These are phyloP conservation scores for Annulohypoxylon stygium DNA, from an alignment of 495 filamentous ascomycete genomes.

Conservation along the genomic window DNA sequence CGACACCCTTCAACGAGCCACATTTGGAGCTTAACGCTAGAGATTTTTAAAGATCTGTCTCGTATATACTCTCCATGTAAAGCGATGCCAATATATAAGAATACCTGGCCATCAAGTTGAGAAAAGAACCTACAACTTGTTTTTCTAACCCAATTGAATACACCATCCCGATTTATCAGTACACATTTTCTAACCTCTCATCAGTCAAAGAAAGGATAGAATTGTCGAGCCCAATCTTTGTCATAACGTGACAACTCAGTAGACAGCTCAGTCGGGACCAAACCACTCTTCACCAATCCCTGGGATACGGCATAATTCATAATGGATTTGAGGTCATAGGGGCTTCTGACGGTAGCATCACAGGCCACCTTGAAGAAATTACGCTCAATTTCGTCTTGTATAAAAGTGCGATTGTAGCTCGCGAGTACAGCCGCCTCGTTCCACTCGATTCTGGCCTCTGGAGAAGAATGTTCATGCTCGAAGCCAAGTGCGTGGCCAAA, in stretches of 20 bases:
- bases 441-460: background rate
- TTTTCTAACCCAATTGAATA: too few relatives aligned
- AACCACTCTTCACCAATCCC: background rate
- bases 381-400: background rate
- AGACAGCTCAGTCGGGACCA: background rate
- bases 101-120: background rate
- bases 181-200: background rate
- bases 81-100: background rate
- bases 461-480: slow-evolving; percentile 5
- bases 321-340: background rate
- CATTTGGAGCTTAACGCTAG: too few relatives aligned
- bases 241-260: background rate
- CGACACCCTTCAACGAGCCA: too few relatives aligned
- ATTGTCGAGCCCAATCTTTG: background rate
- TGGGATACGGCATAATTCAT: background rate
- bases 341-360: background rate
- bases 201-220: background rate
- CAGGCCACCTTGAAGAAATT: background rate
- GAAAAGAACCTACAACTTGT: background rate
- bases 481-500: slow-evolving; percentile 8
- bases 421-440: background rate
- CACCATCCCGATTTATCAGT: background rate
- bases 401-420: background rate
- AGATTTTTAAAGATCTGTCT: background rate
- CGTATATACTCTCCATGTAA: background rate